Conservation (phyloP, 768 basidiomycete species). For the Trametes gibbosa region DNA sequence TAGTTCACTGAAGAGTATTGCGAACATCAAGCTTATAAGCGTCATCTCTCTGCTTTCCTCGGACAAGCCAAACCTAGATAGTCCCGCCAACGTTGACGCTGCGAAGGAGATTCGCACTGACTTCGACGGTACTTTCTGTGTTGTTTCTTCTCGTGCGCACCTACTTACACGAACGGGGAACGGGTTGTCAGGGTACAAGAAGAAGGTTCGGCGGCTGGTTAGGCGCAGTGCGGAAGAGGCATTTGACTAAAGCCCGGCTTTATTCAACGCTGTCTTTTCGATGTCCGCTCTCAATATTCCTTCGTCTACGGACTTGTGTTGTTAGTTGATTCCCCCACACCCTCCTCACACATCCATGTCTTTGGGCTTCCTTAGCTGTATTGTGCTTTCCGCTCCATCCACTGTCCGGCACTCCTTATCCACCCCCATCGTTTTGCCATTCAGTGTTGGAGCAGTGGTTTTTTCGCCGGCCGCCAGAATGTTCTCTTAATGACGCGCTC, state of each 20-base stretch:
- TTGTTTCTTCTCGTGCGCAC: background rate
- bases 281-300: background rate
- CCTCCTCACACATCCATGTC: slow-evolving; percentile 1
- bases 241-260: slow-evolving; percentile 47
- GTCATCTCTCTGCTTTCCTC: slow-evolving; percentile 95
- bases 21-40: slow-evolving; percentile 70
- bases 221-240: slow-evolving; percentile 88
- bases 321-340: background rate
- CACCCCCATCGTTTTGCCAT: background rate
- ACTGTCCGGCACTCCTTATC: background rate
- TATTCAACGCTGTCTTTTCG: background rate
- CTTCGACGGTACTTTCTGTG: slow-evolving; percentile 44
- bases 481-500: background rate
- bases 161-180: no score
- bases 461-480: background rate
- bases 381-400: slow-evolving; percentile 6
- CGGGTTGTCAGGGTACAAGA: slow-evolving; percentile 63
- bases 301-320: slow-evolving; percentile 10
- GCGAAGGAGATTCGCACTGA: slow-evolving; percentile 82
- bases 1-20: no score
- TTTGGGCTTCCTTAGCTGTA: slow-evolving; percentile 13
- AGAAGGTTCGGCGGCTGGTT: slow-evolving; percentile 91
- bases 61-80: slow-evolving; percentile 87
- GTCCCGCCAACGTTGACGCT: slow-evolving; percentile 95
- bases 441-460: background rate